Conservation (phyloP, 129 eudicot genomes). For the Arctium lappa region DNA sequence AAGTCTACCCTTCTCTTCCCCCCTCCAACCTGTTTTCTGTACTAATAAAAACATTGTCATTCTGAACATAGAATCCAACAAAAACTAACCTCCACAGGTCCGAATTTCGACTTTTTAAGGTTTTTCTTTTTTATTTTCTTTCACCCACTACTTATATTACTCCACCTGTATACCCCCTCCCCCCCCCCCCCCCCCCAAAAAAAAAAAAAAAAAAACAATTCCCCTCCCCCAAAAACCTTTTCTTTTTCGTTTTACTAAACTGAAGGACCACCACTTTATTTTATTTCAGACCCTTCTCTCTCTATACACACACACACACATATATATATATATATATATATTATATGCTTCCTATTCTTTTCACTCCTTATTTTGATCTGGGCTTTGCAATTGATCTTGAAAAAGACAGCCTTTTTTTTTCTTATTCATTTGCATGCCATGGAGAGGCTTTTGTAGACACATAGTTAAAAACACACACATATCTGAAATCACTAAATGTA, state of each 20-base stretch:
- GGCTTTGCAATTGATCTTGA: slow-evolving; percentile 14
- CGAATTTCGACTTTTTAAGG: slow-evolving; percentile 25
- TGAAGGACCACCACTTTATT: slow-evolving; percentile 24
- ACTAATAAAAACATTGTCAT: slow-evolving; percentile 19
- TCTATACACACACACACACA: not conserved
- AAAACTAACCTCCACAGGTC: slow-evolving; percentile 2
- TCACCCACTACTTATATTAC: slow-evolving; percentile 8
- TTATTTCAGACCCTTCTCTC: not conserved
- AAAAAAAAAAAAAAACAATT: too few relatives aligned
- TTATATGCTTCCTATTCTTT: not conserved
- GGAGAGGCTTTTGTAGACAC: not conserved
- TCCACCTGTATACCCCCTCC: slow-evolving; percentile 20
- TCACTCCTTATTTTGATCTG: slow-evolving; percentile 20
- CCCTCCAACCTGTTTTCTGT: slow-evolving; percentile 3
- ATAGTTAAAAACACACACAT: not conserved
- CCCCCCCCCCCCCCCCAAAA: slow-evolving; percentile 4
- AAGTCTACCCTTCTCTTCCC: not conserved
- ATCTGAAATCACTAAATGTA: slow-evolving; percentile 29
- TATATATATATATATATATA: not conserved
- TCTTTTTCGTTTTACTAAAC: slow-evolving; percentile 7
- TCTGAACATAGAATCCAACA: slow-evolving; percentile 70
- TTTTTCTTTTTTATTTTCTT: not conserved
- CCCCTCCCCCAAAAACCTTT: slow-evolving; percentile 8
- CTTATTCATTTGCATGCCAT: slow-evolving; percentile 33
- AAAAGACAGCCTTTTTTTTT: not conserved